Evolutionary conservation across 768 basidiomycete species (phyloP).

Genomic region (Cytidiella melzeri): DNA sequence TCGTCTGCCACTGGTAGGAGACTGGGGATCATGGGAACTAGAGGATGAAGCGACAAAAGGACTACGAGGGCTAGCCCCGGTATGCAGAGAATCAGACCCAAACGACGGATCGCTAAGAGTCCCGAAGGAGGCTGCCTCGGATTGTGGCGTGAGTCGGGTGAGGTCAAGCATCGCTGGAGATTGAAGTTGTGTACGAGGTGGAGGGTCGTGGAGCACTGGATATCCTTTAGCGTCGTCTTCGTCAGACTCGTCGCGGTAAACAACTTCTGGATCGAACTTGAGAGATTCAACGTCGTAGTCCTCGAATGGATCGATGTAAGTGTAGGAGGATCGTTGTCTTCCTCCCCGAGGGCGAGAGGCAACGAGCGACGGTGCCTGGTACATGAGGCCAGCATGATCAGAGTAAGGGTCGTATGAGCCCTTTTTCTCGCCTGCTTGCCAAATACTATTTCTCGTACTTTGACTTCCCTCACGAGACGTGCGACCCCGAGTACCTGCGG

Average conservation of each 20-base stretch:
- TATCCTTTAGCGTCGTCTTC: constrained; percentile 4
- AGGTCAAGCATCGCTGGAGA: constrained; percentile 14
- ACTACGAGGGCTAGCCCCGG: not conserved
- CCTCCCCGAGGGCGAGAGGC: constrained; percentile 16
- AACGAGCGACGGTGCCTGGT: constrained; percentile 6
- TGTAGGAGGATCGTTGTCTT: constrained; percentile 13
- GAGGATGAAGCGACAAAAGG: constrained; percentile 11
- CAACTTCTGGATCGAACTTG: constrained; percentile 14
- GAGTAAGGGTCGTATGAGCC: constrained; percentile 39
- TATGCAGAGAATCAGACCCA: constrained; percentile 15
- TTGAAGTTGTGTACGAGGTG: constrained; percentile 17
- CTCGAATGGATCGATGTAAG: constrained; percentile 22
- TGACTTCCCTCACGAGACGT: constrained; percentile 30
- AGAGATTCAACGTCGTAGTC: constrained; percentile 21
- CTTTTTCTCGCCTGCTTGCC: constrained; percentile 35
- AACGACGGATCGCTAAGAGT: constrained; percentile 20
- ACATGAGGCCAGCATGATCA: constrained; percentile 35
- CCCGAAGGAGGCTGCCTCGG: constrained; percentile 18
- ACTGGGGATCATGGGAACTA: constrained; percentile 21
- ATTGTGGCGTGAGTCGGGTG: constrained; percentile 20
- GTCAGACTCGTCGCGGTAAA: constrained; percentile 18
- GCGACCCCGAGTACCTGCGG: constrained; percentile 14
- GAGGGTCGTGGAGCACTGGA: constrained; percentile 18
- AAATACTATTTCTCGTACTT: constrained; percentile 34
- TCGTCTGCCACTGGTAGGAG: constrained; percentile 18